Evolutionary conservation across 208 protist species (phyloP).

Genomic region (Angomonas ambiguus): DNA sequence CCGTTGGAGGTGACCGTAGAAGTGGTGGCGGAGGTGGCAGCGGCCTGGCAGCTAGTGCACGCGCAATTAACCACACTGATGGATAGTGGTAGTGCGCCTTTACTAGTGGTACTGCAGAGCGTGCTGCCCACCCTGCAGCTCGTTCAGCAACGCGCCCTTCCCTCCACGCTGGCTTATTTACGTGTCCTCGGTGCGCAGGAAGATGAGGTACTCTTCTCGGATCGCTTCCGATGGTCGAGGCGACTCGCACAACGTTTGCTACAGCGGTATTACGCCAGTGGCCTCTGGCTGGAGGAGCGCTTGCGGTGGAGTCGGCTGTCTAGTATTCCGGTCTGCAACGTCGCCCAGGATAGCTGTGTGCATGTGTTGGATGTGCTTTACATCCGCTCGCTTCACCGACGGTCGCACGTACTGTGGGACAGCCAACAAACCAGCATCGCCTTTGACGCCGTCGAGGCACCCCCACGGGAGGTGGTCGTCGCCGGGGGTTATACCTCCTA

Average conservation of each 20-base stretch:
- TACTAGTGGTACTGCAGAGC: constrained; percentile 80
- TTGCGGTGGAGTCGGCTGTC: constrained; percentile 72
- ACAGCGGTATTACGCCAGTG: constrained; percentile 76
- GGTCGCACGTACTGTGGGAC: constrained; percentile 78
- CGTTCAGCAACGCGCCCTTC: constrained; percentile 61
- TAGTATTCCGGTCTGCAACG: constrained; percentile 83
- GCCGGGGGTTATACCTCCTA: constrained; percentile 74
- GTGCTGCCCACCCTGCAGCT: constrained; percentile 44
- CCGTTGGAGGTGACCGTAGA: constrained; percentile 34
- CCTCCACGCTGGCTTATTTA: constrained; percentile 55
- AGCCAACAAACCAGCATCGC: constrained; percentile 54
- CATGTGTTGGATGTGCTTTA: constrained; percentile 84
- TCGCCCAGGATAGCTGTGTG: constrained; percentile 81
- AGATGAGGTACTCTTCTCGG: constrained; percentile 77
- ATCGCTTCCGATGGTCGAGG: constrained; percentile 79
- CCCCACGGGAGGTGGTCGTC: constrained; percentile 72
- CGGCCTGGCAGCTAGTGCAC: constrained; percentile 63
- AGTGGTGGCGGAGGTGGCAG: constrained; percentile 42
- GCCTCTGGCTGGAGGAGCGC: constrained; percentile 81
- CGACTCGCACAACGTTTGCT: constrained; percentile 62
- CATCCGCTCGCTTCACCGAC: constrained; percentile 63
- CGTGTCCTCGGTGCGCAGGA: constrained; percentile 73
- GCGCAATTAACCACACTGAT: constrained; percentile 43
- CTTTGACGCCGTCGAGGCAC: constrained; percentile 77
- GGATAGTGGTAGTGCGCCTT: constrained; percentile 32